Evolutionary conservation across 2,329 filamentous ascomycete genomes (phyloP), one percentile per base, ranked within the genome.

Genomic region (Colletotrichum sp.): DNA sequence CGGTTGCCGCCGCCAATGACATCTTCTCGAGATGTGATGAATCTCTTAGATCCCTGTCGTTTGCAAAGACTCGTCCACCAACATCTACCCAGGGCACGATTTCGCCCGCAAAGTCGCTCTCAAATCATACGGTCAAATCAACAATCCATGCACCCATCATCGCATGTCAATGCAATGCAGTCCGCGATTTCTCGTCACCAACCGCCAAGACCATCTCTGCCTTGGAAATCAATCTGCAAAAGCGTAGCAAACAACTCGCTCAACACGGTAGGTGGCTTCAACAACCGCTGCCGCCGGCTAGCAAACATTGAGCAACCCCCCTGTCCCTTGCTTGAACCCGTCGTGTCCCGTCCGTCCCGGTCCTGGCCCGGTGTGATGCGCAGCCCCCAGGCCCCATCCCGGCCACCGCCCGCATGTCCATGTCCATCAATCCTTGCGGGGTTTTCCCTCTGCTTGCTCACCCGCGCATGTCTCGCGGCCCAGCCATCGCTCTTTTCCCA

Each of bases 11-110:
- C 69, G 69, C 72, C 72, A 75, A 72, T 75, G 15, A 6, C 28
- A 70, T 72, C 66, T 28, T 26, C 16, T 26, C 39, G 52, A 64
- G 63, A 64, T 68, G 72, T 75, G 72, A 75, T 67, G 63, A 65
- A 67, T 62, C 32, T 70, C 32, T 44, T 4, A 3, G 13, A 18
- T 21, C 32, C 34, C 18, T 44, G 34, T 18, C 15, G 30, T 64
- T 64, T 28, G 32, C 44, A 49, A 21, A 49, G 18, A n/a, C 44
- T 49, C 10, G n/a, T n/a, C 13, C 62, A 28, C 12, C 62, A 39
- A 64, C 62, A 12, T 36, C 39, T n/a, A 8, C 64, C 28, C n/a
- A 49, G 52, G 18, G 30, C 59, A 64, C 44, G 16, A 65, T 39
- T 39, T 72, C 10, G 57, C 68, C 36, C 28, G n/a, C n/a, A 34